A percentile compares a stretch with the other conserved stretches of the same genome.
Evolutionary conservation across 768 basidiomycete genomes (phyloP).

Genomic region (Wakefieldia striispora): DNA sequence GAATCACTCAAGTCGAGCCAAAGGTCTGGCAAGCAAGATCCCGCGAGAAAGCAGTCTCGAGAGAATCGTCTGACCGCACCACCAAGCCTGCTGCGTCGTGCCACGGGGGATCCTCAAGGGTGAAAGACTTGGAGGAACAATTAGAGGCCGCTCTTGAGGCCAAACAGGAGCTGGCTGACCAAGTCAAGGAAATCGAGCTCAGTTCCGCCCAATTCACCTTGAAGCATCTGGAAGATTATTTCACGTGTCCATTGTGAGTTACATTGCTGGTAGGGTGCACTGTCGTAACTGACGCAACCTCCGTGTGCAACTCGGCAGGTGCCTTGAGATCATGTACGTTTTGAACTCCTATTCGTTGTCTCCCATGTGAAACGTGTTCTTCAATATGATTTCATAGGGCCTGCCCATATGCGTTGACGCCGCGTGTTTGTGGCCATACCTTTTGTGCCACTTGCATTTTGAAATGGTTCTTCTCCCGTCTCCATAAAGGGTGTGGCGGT

Average conservation of each 20-base stretch:
- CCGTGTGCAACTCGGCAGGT: constrained; percentile 37
- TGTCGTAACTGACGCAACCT: constrained; percentile 11
- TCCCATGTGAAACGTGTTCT: constrained; percentile 2
- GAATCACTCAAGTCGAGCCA: neutral
- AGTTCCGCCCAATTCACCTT: constrained; percentile 36
- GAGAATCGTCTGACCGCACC: neutral
- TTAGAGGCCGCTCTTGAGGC: constrained; percentile 36
- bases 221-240: constrained; percentile 57
- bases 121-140: constrained; percentile 45
- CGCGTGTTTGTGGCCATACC: constrained; percentile 61
- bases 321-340: constrained; percentile 57
- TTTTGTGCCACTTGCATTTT: constrained; percentile 67
- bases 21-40: neutral
- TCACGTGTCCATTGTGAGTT: constrained; percentile 62
- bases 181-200: constrained; percentile 42
- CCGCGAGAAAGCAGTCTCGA: constrained; percentile 1
- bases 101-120: constrained; percentile 36
- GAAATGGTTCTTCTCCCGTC: constrained; percentile 66
- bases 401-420: constrained; percentile 54
- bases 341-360: neutral
- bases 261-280: neutral
- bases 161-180: constrained; percentile 40
- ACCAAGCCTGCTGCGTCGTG: constrained; percentile 21
- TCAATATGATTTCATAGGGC: constrained; percentile 33
- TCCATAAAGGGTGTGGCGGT: constrained; percentile 58